These are phyloP conservation scores for Crepidotus variabilis DNA, from an alignment of 768 basidiomycete species.

Conservation along the genomic window DNA sequence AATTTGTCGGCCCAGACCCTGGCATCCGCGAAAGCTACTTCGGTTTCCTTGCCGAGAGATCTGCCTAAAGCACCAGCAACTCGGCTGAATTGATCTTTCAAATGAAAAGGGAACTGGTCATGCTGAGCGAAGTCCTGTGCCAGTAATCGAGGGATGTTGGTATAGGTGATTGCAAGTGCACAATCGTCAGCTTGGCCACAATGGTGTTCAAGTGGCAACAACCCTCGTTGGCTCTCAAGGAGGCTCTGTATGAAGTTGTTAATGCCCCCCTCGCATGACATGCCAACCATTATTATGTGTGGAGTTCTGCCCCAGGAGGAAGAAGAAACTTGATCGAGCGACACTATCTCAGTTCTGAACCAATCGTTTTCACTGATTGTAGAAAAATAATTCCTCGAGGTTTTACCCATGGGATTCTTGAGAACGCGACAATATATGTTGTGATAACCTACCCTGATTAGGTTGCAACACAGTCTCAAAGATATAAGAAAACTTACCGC, in stretches of 20 bases:
- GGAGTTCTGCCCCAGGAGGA: conserved; percentile 1
- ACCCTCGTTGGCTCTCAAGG: neutral
- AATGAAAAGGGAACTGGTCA: conserved; percentile 4
- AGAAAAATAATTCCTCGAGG: neutral
- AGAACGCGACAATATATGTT: neutral
- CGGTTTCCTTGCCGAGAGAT: neutral
- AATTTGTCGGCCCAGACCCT: neutral
- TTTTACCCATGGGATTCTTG: neutral
- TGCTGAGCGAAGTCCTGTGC: conserved; percentile 6
- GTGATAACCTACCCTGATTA: neutral
- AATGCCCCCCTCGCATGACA: conserved; percentile 5
- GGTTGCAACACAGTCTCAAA: neutral
- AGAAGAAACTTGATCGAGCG: neutral
- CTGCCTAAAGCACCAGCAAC: neutral
- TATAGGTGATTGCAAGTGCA: neutral
- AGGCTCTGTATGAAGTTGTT: conserved; percentile 3
- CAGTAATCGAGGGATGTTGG: conserved; percentile 4
- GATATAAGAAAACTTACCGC: neutral
- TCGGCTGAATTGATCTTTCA: neutral
- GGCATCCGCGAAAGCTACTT: neutral
- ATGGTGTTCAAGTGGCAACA: neutral
- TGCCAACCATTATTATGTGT: conserved; percentile 6
- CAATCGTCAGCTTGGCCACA: neutral
- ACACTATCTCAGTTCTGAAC: neutral
- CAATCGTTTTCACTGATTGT: neutral